Evolutionary conservation across 495 filamentous ascomycete genomes (phyloP), one percentile per base, ranked within the genome.

Genomic region (Podospora pseudoanserina): DNA sequence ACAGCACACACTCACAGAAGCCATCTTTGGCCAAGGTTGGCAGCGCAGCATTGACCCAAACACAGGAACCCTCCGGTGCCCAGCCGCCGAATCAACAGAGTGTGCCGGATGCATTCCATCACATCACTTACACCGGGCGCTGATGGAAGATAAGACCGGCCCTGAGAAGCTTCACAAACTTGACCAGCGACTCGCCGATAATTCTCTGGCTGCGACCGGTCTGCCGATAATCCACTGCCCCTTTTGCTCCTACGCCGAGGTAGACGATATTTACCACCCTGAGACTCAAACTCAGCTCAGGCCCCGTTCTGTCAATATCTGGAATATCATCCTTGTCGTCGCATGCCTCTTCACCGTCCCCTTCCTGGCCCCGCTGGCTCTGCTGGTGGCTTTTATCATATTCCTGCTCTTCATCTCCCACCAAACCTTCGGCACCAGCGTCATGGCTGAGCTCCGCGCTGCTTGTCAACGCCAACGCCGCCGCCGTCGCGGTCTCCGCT

Each of bases 11-110:
- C 84, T 92, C 34, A 87, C 88, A 55, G 94, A 97, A 76, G 92
- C 92, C 7, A 76, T 99, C 0, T 99, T 94, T 77, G 95, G 95
- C 0, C 95, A 99, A 75, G 91, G 92, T 44, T 96, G 93, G 93
- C 84, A 85, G 65, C 86, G 89, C n/a, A 94, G 85, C 67, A 88
- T 97, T 64, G 83, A 95, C 68, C 75, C 86, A 60, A 85, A 87
- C 64, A 86, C 80, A 32, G 89, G 90, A 32, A 89, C 90, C 5
- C 82, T 99, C 55, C 86, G 89, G 61, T 99, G 95, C 75, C 82
- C 95, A 26, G 92, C 94, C 19, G 91, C 89, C 1, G 85, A 86
- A 55, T 79, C 82, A 15, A 77, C 80, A 49, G 86, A 87, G n/a
- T 99, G 95, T 69, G 70, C 82, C n/a, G 92, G 93, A 49, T 86